phyloP scores from a whole-genome alignment of 2,329 filamentous ascomycete species.

The Alternaria longipes region DNA sequence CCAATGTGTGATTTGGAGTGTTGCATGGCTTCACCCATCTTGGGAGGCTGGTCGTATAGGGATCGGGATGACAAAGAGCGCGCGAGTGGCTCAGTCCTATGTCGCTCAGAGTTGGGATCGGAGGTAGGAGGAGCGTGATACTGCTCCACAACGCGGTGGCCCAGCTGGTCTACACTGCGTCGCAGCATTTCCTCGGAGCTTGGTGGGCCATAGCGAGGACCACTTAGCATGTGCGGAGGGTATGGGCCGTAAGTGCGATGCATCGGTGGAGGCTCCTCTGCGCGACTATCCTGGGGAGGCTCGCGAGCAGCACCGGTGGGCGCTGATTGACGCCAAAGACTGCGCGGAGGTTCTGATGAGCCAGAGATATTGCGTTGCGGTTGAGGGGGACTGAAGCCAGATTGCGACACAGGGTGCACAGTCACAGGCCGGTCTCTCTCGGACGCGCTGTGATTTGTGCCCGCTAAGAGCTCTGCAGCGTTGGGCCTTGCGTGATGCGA shows the following conservation, averaged over 20 bases:
- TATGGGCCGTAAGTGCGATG: conserved; percentile 47
- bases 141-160: conserved; percentile 48
- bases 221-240: conserved; percentile 33
- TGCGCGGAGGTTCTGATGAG: conserved; percentile 34
- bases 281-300: conserved; percentile 31
- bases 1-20: conserved; percentile 75
- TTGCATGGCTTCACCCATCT: conserved; percentile 63
- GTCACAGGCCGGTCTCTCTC: conserved; percentile 49
- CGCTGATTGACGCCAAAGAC: conserved; percentile 43
- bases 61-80: conserved; percentile 48
- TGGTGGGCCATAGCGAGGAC: conserved; percentile 34
- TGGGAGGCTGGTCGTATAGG: conserved; percentile 51
- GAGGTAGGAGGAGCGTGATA: conserved; percentile 52
- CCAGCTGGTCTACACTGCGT: conserved; percentile 45
- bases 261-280: conserved; percentile 41
- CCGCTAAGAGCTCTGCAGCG: conserved; percentile 43
- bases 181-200: conserved; percentile 45
- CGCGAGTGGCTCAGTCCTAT: conserved; percentile 46
- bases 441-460: conserved; percentile 26
- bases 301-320: conserved; percentile 40
- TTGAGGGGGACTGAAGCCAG: conserved; percentile 49
- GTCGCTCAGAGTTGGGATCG: conserved; percentile 48
- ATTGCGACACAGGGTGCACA: conserved; percentile 52
- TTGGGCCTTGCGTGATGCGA: conserved; percentile 47
- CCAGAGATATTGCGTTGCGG: conserved; percentile 32